phyloP scores from a whole-genome alignment of 1,284 basidiomycete genomes.

The Paramarasmius palmivorus region DNA sequence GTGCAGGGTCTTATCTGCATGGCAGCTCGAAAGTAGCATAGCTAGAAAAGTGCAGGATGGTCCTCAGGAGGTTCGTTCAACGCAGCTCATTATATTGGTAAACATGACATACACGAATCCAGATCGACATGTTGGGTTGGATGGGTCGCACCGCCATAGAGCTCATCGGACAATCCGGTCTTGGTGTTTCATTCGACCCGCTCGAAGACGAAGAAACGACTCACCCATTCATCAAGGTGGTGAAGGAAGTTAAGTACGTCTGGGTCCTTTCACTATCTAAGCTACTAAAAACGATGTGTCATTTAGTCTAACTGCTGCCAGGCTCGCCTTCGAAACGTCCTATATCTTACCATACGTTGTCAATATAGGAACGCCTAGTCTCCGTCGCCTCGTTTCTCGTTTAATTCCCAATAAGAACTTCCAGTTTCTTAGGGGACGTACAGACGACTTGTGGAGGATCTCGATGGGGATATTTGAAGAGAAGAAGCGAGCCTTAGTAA shows the following conservation, averaged over 20 bases:
- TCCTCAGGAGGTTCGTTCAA: conserved; percentile 5
- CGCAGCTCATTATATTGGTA: neutral
- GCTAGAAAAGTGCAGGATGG: neutral
- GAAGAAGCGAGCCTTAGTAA: conserved; percentile 37
- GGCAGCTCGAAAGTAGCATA: conserved; percentile 6
- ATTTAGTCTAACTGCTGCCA: conserved; percentile 1
- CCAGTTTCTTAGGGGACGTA: conserved; percentile 36
- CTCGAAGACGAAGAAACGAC: conserved; percentile 23
- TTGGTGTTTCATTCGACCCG: conserved; percentile 41
- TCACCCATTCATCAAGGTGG: conserved; percentile 28
- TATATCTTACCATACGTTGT: conserved; percentile 31
- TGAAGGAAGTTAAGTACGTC: conserved; percentile 29
- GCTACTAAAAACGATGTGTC: neutral
- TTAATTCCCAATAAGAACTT: conserved; percentile 31
- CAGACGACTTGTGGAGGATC: conserved; percentile 37
- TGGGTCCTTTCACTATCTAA: neutral
- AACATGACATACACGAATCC: neutral
- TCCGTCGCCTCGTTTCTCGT: conserved; percentile 36
- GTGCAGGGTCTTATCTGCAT: neutral
- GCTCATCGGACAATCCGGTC: conserved; percentile 28
- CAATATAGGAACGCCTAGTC: conserved; percentile 33
- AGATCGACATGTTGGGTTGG: conserved; percentile 15
- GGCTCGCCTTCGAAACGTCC: conserved; percentile 21
- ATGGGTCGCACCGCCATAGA: conserved; percentile 23
- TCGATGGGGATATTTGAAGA: conserved; percentile 36